phyloP scores from a whole-genome alignment of 306 rosid genomes.

The Spatholobus suberectus region DNA sequence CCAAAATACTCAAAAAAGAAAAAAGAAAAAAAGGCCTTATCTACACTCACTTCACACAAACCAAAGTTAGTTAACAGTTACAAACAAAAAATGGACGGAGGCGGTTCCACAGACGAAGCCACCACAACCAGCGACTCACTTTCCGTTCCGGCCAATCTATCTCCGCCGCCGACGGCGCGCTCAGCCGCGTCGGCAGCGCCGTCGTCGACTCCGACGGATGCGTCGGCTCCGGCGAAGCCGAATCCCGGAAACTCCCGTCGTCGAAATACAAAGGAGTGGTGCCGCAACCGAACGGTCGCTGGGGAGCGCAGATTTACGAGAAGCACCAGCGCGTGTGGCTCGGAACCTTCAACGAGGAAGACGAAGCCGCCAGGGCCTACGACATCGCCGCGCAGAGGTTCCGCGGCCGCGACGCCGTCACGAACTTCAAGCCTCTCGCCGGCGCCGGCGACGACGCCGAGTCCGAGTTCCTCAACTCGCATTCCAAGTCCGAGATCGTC shows the following conservation, averaged over 20 bases:
- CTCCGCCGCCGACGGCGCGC: conserved; percentile 46
- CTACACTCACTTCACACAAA: neutral
- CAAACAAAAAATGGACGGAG: conserved; percentile 65
- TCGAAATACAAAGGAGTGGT: conserved; percentile 96
- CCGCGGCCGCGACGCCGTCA: conserved; percentile 94
- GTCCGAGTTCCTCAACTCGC: conserved; percentile 65
- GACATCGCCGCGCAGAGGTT: conserved; percentile 90
- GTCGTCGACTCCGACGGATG: conserved; percentile 37
- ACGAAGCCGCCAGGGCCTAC: conserved; percentile 89
- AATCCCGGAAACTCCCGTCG: conserved; percentile 86
- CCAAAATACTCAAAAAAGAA: neutral
- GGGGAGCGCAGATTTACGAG: conserved; percentile 99
- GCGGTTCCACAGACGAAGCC: conserved; percentile 66
- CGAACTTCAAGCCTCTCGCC: conserved; percentile 63
- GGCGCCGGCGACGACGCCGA: conserved; percentile 44
- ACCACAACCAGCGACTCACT: conserved; percentile 56
- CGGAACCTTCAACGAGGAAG: conserved; percentile 95
- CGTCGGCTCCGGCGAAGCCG: conserved; percentile 73
- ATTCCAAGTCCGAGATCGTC: conserved; percentile 93
- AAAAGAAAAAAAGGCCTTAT: neutral
- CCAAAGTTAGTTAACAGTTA: neutral
- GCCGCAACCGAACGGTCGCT: conserved; percentile 97
- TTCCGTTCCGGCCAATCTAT: conserved; percentile 47
- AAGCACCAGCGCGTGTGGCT: conserved; percentile 99
- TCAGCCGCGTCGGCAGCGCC: conserved; percentile 63